Evolutionary conservation across 1,139 yeast genomes (phyloP), one percentile per base, ranked within the genome.

Genomic region (Candida sp.): DNA sequence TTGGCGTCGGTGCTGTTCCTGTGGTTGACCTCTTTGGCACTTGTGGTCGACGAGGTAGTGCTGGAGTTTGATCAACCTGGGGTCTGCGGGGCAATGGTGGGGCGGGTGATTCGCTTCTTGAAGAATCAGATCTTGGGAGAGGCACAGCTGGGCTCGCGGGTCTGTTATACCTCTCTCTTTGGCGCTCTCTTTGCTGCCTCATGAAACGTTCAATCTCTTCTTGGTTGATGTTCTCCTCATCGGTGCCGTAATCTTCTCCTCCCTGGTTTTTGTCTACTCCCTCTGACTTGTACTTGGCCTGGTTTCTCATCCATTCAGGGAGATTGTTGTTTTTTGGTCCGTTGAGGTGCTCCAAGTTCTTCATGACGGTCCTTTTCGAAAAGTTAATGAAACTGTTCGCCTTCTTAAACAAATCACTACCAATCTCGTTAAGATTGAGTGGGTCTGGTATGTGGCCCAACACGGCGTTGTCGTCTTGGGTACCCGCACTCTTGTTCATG

Each of bases 261-360:
- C 69, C 66, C 35, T 58, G 58, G 51, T 66, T 71, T 39, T 75
- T 72, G 48, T 77, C 78, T 1, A 66, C 46, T 3, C 79, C 79
- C 38, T 69, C 70, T n/a, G 62, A 59, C 51, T 78, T 81, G 63
- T 83, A 80, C 60, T 63, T 75, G 44, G 69, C 77, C 61, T 81
- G 86, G 55, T 82, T 79, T 52, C 75, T 78, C 94, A 90, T 87
- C 97, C 97, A 90, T 3, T 88, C 85, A 0, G 97, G 97, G 54
- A 80, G 70, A 12, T 81, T 80, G 3, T 55, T 47, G 54, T 49
- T 60, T 63, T 40, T 63, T 70, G 40, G 42, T 11, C 65, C 66
- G 55, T 83, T 83, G 57, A 86, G 82, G 60, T 81, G 83, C 51
- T 85, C 89, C 42, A 88, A 72, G 40, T 90, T 89, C 59, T 85